Conservation (phyloP, 352 stramenopile species). For the Peronospora tabacina region DNA sequence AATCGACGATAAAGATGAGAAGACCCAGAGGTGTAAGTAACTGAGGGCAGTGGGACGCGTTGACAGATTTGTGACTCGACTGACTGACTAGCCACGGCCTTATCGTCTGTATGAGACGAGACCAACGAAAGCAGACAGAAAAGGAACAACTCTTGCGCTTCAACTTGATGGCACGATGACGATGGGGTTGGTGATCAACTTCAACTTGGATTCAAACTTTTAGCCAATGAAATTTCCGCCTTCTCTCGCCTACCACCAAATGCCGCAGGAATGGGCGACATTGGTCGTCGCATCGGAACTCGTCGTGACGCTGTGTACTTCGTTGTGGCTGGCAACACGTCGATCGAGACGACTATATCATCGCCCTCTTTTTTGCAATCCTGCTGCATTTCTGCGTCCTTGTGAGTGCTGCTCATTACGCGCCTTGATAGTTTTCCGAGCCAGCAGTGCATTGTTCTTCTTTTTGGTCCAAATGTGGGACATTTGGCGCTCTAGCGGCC, state of each 20-base stretch:
- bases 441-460: conserved; percentile 40
- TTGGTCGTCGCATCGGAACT: conserved; percentile 46
- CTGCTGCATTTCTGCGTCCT: conserved; percentile 33
- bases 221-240: not conserved
- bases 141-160: no score
- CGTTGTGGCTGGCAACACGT: conserved; percentile 43
- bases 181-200: not conserved
- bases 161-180: no score
- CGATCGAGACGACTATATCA: conserved; percentile 30
- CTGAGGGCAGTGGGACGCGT: not conserved
- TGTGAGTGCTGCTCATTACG: conserved; percentile 37
- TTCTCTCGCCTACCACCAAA: not conserved
- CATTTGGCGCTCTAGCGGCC: conserved; percentile 37
- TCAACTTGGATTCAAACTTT: conserved; percentile 28
- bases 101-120: conserved; percentile 20
- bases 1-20: conserved; percentile 17
- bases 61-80: no score
- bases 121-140: no score
- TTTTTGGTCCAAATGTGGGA: conserved; percentile 50
- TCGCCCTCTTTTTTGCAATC: conserved; percentile 26
- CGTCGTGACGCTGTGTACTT: conserved; percentile 27
- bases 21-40: conserved; percentile 20
- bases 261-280: conserved; percentile 43
- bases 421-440: conserved; percentile 35
- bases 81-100: no score